Evolutionary conservation across 768 basidiomycete genomes (phyloP).

Genomic region (Tylopilus sp.): DNA sequence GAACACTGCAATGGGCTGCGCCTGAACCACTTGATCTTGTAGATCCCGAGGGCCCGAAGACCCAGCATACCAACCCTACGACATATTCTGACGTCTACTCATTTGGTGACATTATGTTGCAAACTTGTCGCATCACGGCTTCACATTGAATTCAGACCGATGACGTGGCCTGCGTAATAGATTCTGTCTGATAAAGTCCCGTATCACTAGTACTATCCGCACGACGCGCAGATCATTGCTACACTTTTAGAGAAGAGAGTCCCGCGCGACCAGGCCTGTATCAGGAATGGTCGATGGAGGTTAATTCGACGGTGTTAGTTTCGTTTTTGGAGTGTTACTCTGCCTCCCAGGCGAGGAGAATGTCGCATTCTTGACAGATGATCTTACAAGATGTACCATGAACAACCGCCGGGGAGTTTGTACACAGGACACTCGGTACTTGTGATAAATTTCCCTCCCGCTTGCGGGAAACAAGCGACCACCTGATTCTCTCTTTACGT

Average conservation of each 20-base stretch:
- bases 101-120: slow-evolving; percentile 30
- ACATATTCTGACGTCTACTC: neutral
- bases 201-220: slow-evolving; percentile 1
- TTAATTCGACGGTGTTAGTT: slow-evolving; percentile 9
- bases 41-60: slow-evolving; percentile 8
- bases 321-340: neutral
- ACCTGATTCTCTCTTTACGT: neutral
- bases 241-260: neutral
- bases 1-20: slow-evolving; percentile 40
- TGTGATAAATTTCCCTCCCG: neutral
- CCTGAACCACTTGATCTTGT: slow-evolving; percentile 32
- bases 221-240: neutral
- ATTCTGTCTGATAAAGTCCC: slow-evolving; percentile 5
- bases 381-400: neutral
- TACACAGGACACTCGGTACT: neutral
- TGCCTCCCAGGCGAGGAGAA: slow-evolving; percentile 1
- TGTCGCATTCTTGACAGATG: neutral
- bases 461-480: neutral
- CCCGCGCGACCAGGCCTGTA: neutral
- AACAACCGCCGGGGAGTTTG: too few species aligned
- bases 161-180: neutral
- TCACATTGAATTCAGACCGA: neutral
- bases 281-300: slow-evolving; percentile 4
- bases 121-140: slow-evolving; percentile 1
- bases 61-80: neutral